Evolutionary conservation across 2,329 filamentous ascomycete genomes (phyloP).

Genomic region (Thelonectria rubi): DNA sequence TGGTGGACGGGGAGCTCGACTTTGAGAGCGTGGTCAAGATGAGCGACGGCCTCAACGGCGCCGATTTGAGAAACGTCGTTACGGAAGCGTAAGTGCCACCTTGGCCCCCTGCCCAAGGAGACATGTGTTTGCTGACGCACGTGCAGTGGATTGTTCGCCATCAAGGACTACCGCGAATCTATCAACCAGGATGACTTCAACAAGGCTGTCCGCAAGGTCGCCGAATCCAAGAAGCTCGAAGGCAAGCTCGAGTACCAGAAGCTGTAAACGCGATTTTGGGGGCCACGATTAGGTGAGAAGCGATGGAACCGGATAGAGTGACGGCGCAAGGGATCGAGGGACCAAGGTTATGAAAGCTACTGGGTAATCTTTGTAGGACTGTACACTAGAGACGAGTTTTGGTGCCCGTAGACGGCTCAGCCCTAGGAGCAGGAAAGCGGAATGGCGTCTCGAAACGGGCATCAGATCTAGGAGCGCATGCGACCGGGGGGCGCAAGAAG

Average conservation of each 20-base stretch:
- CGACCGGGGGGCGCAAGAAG: not conserved
- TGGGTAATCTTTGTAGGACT: slow-evolving; percentile 41
- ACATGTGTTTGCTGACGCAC: slow-evolving; percentile 37
- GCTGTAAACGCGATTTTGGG: slow-evolving; percentile 62
- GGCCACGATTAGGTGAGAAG: slow-evolving; percentile 17
- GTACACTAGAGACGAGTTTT: slow-evolving; percentile 42
- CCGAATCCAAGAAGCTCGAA: slow-evolving; percentile 97
- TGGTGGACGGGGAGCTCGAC: slow-evolving; percentile 93
- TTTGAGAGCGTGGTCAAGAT: slow-evolving; percentile 99
- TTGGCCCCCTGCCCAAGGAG: not conserved
- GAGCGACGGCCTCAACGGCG: slow-evolving; percentile 97
- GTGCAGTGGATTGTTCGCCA: slow-evolving; percentile 87
- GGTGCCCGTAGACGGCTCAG: slow-evolving; percentile 35
- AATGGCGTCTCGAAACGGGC: slow-evolving; percentile 36
- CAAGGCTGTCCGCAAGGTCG: slow-evolving; percentile 97
- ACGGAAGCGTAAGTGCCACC: slow-evolving; percentile 88
- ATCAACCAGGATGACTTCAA: slow-evolving; percentile 99
- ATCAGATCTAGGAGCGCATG: slow-evolving; percentile 13
- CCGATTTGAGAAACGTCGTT: slow-evolving; percentile 96
- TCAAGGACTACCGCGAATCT: slow-evolving; percentile 96
- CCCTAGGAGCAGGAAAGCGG: slow-evolving; percentile 40
- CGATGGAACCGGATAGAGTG: slow-evolving; percentile 16
- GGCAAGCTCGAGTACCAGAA: slow-evolving; percentile 99
- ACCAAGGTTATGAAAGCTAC: slow-evolving; percentile 28
- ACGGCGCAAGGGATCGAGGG: slow-evolving; percentile 25